Evolutionary conservation across 768 basidiomycete species (phyloP).

Genomic region (Amanita fuliginea): DNA sequence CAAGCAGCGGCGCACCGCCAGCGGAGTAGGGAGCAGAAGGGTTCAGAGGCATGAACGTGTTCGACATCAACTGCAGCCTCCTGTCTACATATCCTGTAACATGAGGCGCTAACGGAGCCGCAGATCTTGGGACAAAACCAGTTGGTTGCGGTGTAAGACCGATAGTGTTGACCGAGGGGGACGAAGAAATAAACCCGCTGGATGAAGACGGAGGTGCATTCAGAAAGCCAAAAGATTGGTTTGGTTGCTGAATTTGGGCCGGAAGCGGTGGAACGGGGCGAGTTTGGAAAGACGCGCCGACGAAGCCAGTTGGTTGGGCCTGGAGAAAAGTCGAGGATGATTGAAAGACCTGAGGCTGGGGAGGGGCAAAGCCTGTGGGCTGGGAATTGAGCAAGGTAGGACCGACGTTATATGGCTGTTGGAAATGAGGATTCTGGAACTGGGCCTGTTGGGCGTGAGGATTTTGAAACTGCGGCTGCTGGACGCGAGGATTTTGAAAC

Average conservation of each 20-base stretch:
- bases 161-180: constrained; percentile 35
- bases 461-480: constrained; percentile 23
- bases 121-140: constrained; percentile 38
- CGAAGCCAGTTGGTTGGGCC: constrained; percentile 43
- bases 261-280: constrained; percentile 56
- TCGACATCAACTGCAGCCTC: constrained; percentile 81
- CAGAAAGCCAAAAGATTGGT: constrained; percentile 29
- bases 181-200: constrained; percentile 31
- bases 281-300: constrained; percentile 28
- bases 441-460: constrained; percentile 30
- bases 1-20: constrained; percentile 56
- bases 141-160: constrained; percentile 43
- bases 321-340: constrained; percentile 33
- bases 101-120: constrained; percentile 50
- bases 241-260: constrained; percentile 45
- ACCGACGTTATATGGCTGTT: constrained; percentile 22
- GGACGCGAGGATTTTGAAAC: constrained; percentile 22
- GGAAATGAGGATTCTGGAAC: constrained; percentile 23
- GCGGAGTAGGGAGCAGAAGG: constrained; percentile 46
- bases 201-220: constrained; percentile 28
- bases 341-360: constrained; percentile 28
- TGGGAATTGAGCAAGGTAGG: constrained; percentile 41
- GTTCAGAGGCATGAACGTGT: constrained; percentile 80
- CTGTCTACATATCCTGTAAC: constrained; percentile 78
- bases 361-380: constrained; percentile 45